A percentile compares a stretch with the other conserved stretches of the same genome.
Evolutionary conservation across 2,329 filamentous ascomycete genomes (phyloP).

Genomic region (Tetracladium maxilliforme): DNA sequence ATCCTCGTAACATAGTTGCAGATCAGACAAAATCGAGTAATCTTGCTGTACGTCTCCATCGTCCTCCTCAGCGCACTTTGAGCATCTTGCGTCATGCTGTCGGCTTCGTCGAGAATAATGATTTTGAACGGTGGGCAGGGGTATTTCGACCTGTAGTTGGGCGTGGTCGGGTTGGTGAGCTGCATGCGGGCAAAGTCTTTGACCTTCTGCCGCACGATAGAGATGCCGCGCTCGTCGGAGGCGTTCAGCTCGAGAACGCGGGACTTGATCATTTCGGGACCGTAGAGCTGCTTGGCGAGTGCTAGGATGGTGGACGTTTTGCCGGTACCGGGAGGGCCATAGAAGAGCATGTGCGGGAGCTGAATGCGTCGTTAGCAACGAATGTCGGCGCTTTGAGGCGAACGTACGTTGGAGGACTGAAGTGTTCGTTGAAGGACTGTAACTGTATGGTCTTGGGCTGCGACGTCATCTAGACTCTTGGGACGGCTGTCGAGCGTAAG

Average conservation of each 20-base stretch:
- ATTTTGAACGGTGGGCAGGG: slow-evolving; percentile 98
- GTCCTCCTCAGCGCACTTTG: slow-evolving; percentile 84
- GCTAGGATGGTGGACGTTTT: slow-evolving; percentile 98
- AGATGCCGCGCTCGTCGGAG: slow-evolving; percentile 95
- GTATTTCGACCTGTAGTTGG: slow-evolving; percentile 55
- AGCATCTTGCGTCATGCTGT: slow-evolving; percentile 98
- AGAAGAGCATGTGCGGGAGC: slow-evolving; percentile 99
- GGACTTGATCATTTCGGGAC: slow-evolving; percentile 80
- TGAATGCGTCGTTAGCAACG: slow-evolving; percentile 17
- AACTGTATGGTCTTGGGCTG: slow-evolving; percentile 93
- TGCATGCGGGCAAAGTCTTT: slow-evolving; percentile 97
- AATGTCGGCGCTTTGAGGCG: neutral
- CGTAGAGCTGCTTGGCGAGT: slow-evolving; percentile 92
- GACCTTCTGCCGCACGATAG: slow-evolving; percentile 92
- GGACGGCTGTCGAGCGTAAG: slow-evolving; percentile 51
- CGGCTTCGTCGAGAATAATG: slow-evolving; percentile 93
- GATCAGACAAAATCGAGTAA: slow-evolving; percentile 92
- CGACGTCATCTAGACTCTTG: slow-evolving; percentile 85
- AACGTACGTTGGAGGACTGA: slow-evolving; percentile 73
- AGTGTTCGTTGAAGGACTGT: slow-evolving; percentile 83
- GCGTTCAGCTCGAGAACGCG: slow-evolving; percentile 98
- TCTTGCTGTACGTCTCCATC: slow-evolving; percentile 96
- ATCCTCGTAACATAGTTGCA: slow-evolving; percentile 99
- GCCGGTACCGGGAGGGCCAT: slow-evolving; percentile 90
- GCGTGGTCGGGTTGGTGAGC: slow-evolving; percentile 62